Evolutionary conservation across 164 flowering plant genomes (phyloP).

Genomic region (Vitis labrusca): DNA sequence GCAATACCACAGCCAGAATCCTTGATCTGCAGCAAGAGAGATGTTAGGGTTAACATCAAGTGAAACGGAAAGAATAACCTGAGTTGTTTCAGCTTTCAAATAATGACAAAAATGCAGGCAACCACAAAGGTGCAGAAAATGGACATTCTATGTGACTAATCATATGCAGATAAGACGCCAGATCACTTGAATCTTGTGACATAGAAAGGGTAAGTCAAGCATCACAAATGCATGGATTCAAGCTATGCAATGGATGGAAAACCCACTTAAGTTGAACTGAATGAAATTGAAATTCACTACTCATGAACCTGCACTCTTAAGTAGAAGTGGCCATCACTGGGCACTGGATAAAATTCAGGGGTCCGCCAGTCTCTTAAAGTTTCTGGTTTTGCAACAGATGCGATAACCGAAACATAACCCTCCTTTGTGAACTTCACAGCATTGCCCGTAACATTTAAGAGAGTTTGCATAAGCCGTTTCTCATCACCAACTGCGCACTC

Average conservation of each 20-base stretch:
- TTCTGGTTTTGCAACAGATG: slow-evolving; percentile 57
- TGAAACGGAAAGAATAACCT: too few species aligned
- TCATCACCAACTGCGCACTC: slow-evolving; percentile 65
- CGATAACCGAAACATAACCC: slow-evolving; percentile 53
- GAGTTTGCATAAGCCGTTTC: slow-evolving; percentile 62
- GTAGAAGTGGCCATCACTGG: slow-evolving; percentile 54
- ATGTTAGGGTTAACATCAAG: neutral
- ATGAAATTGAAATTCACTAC: slow-evolving; percentile 2
- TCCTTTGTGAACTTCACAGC: slow-evolving; percentile 79
- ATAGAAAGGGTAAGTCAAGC: too few species aligned
- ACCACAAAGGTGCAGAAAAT: too few species aligned
- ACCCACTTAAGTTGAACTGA: too few species aligned
- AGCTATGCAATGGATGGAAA: too few species aligned
- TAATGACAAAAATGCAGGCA: too few species aligned
- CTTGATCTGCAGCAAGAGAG: slow-evolving; percentile 46
- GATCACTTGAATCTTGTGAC: too few species aligned
- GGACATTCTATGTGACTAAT: too few species aligned
- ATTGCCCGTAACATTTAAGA: slow-evolving; percentile 64
- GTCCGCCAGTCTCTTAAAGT: slow-evolving; percentile 48
- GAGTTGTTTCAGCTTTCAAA: too few species aligned
- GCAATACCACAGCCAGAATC: slow-evolving; percentile 70
- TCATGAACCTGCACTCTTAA: slow-evolving; percentile 61
- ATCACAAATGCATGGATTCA: too few species aligned
- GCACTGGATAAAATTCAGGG: slow-evolving; percentile 47
- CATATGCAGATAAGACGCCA: too few species aligned